Evolutionary conservation across 2,329 filamentous ascomycete genomes (phyloP).

Genomic region (Colletotrichum theobromicola): DNA sequence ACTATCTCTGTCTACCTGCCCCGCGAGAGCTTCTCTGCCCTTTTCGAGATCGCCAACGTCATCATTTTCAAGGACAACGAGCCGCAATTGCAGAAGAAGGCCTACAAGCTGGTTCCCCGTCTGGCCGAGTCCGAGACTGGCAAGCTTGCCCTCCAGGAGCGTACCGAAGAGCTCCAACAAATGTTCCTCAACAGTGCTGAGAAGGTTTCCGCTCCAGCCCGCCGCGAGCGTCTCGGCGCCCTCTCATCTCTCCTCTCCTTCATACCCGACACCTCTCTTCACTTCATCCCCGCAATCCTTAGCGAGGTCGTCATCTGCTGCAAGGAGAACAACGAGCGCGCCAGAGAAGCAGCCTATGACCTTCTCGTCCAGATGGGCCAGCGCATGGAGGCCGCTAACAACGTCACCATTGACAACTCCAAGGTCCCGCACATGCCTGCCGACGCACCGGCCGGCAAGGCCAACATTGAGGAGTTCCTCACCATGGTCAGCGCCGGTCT

Average conservation of each 20-base stretch:
- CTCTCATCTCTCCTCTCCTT: conserved; percentile 81
- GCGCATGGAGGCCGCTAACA: conserved; percentile 70
- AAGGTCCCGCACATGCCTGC: conserved; percentile 87
- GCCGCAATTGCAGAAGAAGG: conserved; percentile 96
- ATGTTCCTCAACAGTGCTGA: conserved; percentile 80
- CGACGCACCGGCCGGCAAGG: conserved; percentile 77
- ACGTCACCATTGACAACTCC: conserved; percentile 80
- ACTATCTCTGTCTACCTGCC: conserved; percentile 95
- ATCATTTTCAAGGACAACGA: conserved; percentile 84
- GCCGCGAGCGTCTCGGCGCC: conserved; percentile 84
- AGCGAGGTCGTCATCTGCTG: conserved; percentile 95
- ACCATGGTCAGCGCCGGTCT: conserved; percentile 98
- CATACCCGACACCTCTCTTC: conserved; percentile 77
- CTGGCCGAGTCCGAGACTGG: conserved; percentile 83
- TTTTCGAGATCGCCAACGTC: conserved; percentile 86
- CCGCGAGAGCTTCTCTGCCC: conserved; percentile 78
- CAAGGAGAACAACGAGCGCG: conserved; percentile 97
- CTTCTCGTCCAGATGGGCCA: conserved; percentile 88
- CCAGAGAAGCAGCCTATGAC: conserved; percentile 87
- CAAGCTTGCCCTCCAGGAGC: conserved; percentile 74
- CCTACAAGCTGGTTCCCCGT: conserved; percentile 95
- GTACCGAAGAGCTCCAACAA: conserved; percentile 80
- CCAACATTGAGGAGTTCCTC: conserved; percentile 92
- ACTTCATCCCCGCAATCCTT: conserved; percentile 91
- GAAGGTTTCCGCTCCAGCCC: conserved; percentile 84